Base-by-base conservation (phyloP, 2,329 filamentous ascomycete species). In the Cytospora piceae region DNA sequence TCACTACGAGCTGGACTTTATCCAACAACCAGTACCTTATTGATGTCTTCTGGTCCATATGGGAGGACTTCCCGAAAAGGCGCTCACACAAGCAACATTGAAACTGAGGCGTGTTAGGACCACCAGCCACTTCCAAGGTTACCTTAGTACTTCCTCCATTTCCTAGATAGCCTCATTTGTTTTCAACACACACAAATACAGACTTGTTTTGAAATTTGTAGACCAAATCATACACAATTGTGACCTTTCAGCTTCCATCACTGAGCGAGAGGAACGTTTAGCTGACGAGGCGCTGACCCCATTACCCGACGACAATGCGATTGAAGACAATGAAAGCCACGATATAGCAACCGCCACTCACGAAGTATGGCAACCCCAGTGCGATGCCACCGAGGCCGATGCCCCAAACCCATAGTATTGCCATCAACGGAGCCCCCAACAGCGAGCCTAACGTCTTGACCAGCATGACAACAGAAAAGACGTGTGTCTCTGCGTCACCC, bases 401-500 rank as follows among this genome's bases (percentile, higher is more conserved):
- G 2, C 80, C 81, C n/a, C 70, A 70, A 6, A 83, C 78, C 82
- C 82, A 84, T 2, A 82, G 61, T 1, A 74, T 67, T 3, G 81
- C 80, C 80, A 83, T 83, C 11, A 81, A 69, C 0, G 80, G 80
- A 2, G 81, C 80, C 0, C 82, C 82, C 0, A 83, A 64, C 12
- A 84, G 73, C 8, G 81, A 81, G 4, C 81, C 82, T 0, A 80
- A 72, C 0, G 81, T 82, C 72, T 82, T 81, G 2, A 82, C 75
- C 69, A 84, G 74, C 81, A 83, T 83, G 17, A 82, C 80, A n/a
- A 83, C 77, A 2, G 82, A 81, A 64, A 83, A 83, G 2, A 83
- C 73, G 34, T 80, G 80, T 5, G 74, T 75, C 32, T 81, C 78
- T 0, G 75, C 70, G 17, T 77, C 74, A 9, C 51, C 24, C 27